These are phyloP conservation scores for Pilaira anomala DNA, from an alignment of 192 early-diverging fungal species.

Conservation along the genomic window DNA sequence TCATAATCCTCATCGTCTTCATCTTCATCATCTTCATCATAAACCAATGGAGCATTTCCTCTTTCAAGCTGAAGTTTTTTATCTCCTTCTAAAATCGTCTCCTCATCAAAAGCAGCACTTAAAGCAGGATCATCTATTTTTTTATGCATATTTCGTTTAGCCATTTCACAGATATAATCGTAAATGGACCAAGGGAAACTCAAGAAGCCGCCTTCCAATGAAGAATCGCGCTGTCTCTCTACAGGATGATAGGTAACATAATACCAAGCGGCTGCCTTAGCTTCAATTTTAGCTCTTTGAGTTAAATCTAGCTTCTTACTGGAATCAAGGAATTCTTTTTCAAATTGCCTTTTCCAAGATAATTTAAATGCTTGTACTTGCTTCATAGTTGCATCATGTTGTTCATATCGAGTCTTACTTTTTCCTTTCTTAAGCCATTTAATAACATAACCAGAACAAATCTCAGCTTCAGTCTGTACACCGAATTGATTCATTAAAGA, in stretches of 20 bases:
- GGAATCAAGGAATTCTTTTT: conserved; percentile 36
- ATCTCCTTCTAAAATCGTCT: not conserved
- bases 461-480: conserved; percentile 41
- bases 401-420: conserved; percentile 49
- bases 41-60: not conserved
- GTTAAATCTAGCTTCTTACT: conserved; percentile 25
- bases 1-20: conserved; percentile 2
- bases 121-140: not conserved
- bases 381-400: conserved; percentile 44
- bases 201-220: conserved; percentile 35
- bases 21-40: conserved; percentile 10
- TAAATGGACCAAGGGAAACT: conserved; percentile 50
- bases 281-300: conserved; percentile 26
- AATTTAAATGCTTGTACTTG: conserved; percentile 33
- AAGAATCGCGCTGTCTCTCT: conserved; percentile 34
- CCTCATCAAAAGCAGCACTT: not conserved
- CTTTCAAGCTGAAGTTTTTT: not conserved
- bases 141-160: conserved; percentile 16
- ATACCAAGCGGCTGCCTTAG: conserved; percentile 68
- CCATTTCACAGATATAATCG: conserved; percentile 43
- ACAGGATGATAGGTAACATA: conserved; percentile 59
- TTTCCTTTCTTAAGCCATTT: conserved; percentile 36
- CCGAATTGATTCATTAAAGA: conserved; percentile 68
- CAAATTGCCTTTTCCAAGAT: conserved; percentile 47
- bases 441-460: conserved; percentile 43